Conservation (phyloP, 306 rosid species). For the Datisca glomerata region DNA sequence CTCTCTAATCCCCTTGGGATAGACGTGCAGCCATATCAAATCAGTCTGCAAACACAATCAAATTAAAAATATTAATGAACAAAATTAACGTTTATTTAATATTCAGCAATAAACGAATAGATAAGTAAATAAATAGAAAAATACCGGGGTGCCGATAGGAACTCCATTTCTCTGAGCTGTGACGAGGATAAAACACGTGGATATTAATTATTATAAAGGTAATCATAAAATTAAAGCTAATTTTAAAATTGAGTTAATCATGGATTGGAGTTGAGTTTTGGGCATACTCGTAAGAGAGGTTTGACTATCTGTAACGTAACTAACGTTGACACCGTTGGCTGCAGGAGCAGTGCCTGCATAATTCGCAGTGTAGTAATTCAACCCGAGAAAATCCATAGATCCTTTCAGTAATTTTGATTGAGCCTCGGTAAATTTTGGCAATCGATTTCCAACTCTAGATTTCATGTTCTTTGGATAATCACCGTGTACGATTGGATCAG, state of each 20-base stretch:
- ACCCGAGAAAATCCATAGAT: constrained; percentile 49
- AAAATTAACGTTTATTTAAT: not conserved
- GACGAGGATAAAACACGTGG: not conserved
- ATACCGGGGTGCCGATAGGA: constrained; percentile 22
- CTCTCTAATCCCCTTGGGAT: constrained; percentile 35
- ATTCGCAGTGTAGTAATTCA: constrained; percentile 42
- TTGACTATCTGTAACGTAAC: constrained; percentile 22
- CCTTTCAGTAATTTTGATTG: constrained; percentile 21
- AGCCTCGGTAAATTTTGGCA: constrained; percentile 34
- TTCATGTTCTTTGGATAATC: constrained; percentile 36
- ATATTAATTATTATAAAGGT: too few relatives aligned
- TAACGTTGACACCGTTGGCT: constrained; percentile 10
- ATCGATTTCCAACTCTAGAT: constrained; percentile 26
- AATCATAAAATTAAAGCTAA: not conserved
- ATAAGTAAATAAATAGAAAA: not conserved
- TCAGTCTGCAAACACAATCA: constrained; percentile 28
- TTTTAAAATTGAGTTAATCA: not conserved
- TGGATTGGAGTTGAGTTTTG: not conserved
- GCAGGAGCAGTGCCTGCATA: constrained; percentile 22
- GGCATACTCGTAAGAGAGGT: constrained; percentile 25
- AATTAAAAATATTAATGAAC: not conserved
- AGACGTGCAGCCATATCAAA: constrained; percentile 35
- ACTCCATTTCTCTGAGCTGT: constrained; percentile 14
- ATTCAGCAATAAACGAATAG: not conserved
- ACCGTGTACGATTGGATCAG: constrained; percentile 45